Evolutionary conservation across 495 filamentous ascomycete species (phyloP).

Genomic region (Penicillium chermesinum): DNA sequence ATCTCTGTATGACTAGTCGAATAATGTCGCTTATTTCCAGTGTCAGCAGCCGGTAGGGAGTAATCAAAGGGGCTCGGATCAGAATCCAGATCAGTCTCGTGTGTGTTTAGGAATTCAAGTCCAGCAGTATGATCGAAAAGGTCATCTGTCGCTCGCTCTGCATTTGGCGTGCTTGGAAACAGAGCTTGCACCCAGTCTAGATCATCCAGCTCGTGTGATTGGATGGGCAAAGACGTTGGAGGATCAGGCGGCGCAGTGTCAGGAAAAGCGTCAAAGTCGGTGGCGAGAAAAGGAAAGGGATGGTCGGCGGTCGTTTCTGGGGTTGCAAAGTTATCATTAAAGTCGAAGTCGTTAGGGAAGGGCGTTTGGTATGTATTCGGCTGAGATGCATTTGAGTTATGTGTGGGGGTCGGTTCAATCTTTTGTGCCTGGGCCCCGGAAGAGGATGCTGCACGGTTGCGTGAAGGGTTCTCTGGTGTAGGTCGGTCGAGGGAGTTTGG

Average conservation of each 20-base stretch:
- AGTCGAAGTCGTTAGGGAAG: constrained; percentile 28
- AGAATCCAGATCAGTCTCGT: constrained; percentile 4
- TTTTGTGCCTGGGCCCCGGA: background rate
- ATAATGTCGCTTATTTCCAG: background rate
- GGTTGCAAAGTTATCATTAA: constrained; percentile 25
- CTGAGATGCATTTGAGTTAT: constrained; percentile 1
- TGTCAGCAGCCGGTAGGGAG: constrained; percentile 12
- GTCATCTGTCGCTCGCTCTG: background rate
- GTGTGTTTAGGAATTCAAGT: constrained; percentile 1
- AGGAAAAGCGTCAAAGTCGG: constrained; percentile 28
- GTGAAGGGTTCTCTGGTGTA: background rate
- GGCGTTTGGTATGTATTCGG: constrained; percentile 8
- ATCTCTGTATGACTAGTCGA: constrained; percentile 18
- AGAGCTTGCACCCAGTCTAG: constrained; percentile 37
- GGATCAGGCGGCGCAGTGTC: constrained; percentile 3
- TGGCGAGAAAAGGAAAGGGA: constrained; percentile 19
- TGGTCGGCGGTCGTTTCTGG: constrained; percentile 9
- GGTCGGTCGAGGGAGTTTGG: constrained; percentile 4
- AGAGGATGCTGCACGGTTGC: background rate
- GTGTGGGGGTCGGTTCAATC: background rate
- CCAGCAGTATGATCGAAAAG: background rate
- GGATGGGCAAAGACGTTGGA: constrained; percentile 8
- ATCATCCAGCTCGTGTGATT: constrained; percentile 15
- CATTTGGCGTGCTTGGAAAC: constrained; percentile 21
- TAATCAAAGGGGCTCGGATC: constrained; percentile 27